phyloP scores from a whole-genome alignment of 495 filamentous ascomycete species.

The Neurospora tetraspora region DNA sequence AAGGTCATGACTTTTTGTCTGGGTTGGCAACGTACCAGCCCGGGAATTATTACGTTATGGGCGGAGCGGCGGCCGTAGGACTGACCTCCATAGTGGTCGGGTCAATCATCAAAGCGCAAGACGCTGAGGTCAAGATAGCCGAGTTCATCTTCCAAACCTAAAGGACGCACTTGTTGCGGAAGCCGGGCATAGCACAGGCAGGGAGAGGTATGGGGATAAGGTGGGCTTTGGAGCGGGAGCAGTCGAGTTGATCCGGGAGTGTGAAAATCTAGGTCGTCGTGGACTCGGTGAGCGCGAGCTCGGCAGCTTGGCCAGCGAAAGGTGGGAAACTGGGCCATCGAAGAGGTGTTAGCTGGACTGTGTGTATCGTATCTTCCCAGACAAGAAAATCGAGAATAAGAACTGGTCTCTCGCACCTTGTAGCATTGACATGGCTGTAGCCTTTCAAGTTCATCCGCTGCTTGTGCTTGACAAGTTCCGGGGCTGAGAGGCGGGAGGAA shows the following conservation, averaged over 20 bases:
- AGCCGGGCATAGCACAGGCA: too few species aligned
- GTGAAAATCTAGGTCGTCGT: neutral
- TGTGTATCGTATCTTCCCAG: neutral
- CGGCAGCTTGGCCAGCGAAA: neutral
- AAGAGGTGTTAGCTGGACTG: neutral
- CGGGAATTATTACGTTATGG: neutral
- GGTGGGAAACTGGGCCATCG: neutral
- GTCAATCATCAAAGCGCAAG: neutral
- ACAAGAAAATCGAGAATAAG: neutral
- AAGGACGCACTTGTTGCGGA: neutral
- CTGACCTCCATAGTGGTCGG: neutral
- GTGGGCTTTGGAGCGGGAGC: neutral
- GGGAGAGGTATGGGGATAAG: too few species aligned
- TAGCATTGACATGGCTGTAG: neutral
- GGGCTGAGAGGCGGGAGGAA: neutral
- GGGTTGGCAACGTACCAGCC: neutral
- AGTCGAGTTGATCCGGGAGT: neutral
- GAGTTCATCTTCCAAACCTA: neutral
- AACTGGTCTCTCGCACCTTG: neutral
- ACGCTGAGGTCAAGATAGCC: neutral
- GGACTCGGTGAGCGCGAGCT: neutral
- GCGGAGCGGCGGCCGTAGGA: neutral
- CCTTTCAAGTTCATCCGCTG: neutral
- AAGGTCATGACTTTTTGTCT: neutral
- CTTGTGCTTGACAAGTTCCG: neutral